Conservation (phyloP, 2,329 filamentous ascomycete species). For the Lecanicillium sp. region DNA sequence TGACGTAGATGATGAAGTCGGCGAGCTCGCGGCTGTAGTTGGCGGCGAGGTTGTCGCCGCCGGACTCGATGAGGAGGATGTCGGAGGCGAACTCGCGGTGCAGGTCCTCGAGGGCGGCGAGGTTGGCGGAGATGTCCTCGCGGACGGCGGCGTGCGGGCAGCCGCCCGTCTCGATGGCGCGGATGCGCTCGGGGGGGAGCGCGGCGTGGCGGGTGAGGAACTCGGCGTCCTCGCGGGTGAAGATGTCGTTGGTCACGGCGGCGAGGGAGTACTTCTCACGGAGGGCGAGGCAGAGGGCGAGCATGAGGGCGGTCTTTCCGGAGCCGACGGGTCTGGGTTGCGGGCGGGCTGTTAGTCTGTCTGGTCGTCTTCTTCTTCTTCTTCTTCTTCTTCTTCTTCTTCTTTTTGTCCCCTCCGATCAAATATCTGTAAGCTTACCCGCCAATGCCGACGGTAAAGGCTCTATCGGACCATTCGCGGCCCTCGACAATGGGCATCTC, state of each 20-base stretch:
- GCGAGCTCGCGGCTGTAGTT: constrained; percentile 95
- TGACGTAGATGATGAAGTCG: constrained; percentile 98
- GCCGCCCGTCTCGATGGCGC: constrained; percentile 94
- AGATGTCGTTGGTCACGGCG: constrained; percentile 98
- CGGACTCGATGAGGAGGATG: constrained; percentile 87
- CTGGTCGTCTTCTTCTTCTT: not conserved
- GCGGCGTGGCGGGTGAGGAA: constrained; percentile 86
- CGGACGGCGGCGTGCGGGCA: constrained; percentile 96
- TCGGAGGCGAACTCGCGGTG: constrained; percentile 75
- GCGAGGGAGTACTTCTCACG: constrained; percentile 79
- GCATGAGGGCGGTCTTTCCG: constrained; percentile 95
- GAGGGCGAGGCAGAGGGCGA: constrained; percentile 80
- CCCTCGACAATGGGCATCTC: constrained; percentile 93
- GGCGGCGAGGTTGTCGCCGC: constrained; percentile 92
- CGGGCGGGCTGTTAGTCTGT: constrained; percentile 15
- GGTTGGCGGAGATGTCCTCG: constrained; percentile 92
- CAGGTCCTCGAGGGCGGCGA: constrained; percentile 84
- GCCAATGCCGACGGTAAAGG: constrained; percentile 96
- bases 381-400: not conserved
- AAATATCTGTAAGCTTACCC: constrained; percentile 53
- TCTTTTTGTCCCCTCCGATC: not conserved
- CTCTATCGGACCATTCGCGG: constrained; percentile 78
- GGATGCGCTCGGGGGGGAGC: constrained; percentile 75
- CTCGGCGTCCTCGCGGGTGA: constrained; percentile 95
- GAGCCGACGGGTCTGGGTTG: constrained; percentile 77